Evolutionary conservation across 768 basidiomycete genomes (phyloP).

Genomic region (Gymnopilus dilepis): DNA sequence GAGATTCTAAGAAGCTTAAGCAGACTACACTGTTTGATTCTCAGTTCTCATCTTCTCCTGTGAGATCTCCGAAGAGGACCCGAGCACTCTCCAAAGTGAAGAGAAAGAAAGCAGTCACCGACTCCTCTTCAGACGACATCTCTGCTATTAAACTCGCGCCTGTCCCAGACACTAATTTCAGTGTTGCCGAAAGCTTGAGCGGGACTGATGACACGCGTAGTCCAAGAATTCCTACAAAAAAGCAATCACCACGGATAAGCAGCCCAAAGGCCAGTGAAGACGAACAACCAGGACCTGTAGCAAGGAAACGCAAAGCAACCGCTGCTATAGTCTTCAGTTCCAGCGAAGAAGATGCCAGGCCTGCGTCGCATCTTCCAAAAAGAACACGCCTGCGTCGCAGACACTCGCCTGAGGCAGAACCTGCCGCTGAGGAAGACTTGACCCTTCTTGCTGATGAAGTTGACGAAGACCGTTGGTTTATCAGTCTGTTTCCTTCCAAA

Average conservation of each 20-base stretch:
- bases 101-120: constrained; percentile 13
- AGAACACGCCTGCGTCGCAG: constrained; percentile 21
- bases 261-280: constrained; percentile 16
- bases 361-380: background rate
- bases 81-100: background rate
- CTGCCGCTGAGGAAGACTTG: constrained; percentile 19
- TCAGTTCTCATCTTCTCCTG: constrained; percentile 3
- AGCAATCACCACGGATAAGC: constrained; percentile 5
- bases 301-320: constrained; percentile 4
- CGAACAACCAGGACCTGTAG: constrained; percentile 3
- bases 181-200: constrained; percentile 14
- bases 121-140: constrained; percentile 48
- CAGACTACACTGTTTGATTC: constrained; percentile 49
- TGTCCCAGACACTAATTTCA: constrained; percentile 16
- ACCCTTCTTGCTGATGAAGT: constrained; percentile 46
- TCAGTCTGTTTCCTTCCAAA: background rate
- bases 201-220: constrained; percentile 19
- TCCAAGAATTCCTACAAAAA: background rate
- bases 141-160: constrained; percentile 58
- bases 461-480: constrained; percentile 60
- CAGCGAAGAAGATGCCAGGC: background rate
- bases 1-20: constrained; percentile 34
- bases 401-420: constrained; percentile 9
- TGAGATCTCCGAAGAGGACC: background rate
- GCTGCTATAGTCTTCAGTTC: background rate